Conservation (phyloP, 345 rosid genomes). For the Eutrema heterophyllum region DNA sequence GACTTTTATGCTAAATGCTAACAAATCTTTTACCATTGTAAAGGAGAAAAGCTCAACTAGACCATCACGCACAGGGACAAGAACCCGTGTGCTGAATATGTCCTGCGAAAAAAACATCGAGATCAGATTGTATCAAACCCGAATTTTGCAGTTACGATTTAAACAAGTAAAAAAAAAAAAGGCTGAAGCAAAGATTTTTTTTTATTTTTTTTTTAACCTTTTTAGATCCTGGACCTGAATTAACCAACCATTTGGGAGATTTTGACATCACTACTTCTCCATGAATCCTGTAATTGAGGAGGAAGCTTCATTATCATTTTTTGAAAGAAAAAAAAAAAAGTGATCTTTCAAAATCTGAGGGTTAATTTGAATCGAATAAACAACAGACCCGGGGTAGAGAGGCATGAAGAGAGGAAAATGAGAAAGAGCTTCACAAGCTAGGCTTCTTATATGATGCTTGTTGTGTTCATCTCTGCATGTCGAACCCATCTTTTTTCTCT, state of each 20-base stretch:
- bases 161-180: not conserved
- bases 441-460: slow-evolving; percentile 41
- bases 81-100: slow-evolving; percentile 48
- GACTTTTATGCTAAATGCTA: not conserved
- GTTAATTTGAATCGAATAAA: too few species aligned
- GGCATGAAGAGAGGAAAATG: slow-evolving; percentile 50
- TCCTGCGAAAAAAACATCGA: slow-evolving; percentile 37
- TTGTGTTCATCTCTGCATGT: slow-evolving; percentile 56
- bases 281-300: slow-evolving; percentile 49
- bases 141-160: not conserved
- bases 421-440: slow-evolving; percentile 73
- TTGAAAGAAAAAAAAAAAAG: not conserved
- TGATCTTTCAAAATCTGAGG: too few species aligned
- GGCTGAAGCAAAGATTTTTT: not conserved
- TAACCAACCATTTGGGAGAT: slow-evolving; percentile 55
- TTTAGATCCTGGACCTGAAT: slow-evolving; percentile 31
- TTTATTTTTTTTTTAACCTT: slow-evolving; percentile 28
- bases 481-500: slow-evolving; percentile 14
- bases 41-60: slow-evolving; percentile 74
- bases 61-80: slow-evolving; percentile 71
- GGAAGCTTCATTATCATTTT: not conserved
- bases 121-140: not conserved
- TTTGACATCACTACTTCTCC: slow-evolving; percentile 70
- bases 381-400: slow-evolving; percentile 69
- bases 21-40: slow-evolving; percentile 43